Base-by-base conservation (phyloP, 306 rosid species). In the Cyclanthera cordifolia region DNA sequence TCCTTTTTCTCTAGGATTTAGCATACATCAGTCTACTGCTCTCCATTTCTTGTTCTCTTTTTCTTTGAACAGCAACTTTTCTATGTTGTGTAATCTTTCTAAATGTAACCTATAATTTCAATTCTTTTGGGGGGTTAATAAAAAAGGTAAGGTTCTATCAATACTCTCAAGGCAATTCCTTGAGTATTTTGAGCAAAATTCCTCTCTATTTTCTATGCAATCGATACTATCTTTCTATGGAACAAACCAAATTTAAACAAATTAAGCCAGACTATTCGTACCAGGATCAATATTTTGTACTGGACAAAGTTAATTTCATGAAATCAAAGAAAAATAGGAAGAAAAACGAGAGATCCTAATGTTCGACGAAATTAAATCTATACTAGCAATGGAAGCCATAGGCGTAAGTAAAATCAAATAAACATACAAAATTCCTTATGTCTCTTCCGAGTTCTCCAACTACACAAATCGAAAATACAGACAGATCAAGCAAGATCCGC, bases 91-190 rank as follows among this genome's bases (percentile, higher is more conserved):
- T 66, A 47, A 47, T 66, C 55, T 46, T 54, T 24, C 55, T 24
- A 66, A 46, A 66, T 66, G 71, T 66, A 66, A 66, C 14, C 71
- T 64, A 61, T 61, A 45, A 21, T 45, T 66, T 46, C 43, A 28
- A 66, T 66, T 66, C 71, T 66, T 46, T 66, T 46, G 46, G 21
- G 54, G 71, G 71, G 39, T 46, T 43, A 27, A 66, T 45, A 66
- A 65, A 30, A 45, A 64, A 21, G 71, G 55, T 66, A 4, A 47
- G 16, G 20, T 47, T 66, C 23, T 25, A 16, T 47, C 28, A 66
- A 46, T 49, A 23, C 16, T 46, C 39, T 41, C 68, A 5, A 49
- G 30, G 49, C 20, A 13, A 19, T 61, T 60, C 28, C 19, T 19
- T 43, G 19, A 64, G 15, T 45, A 46, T 45, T 4, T 66, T 15